These are phyloP conservation scores for California macrophylla DNA, from an alignment of 441 rosid species.

Conservation along the genomic window DNA sequence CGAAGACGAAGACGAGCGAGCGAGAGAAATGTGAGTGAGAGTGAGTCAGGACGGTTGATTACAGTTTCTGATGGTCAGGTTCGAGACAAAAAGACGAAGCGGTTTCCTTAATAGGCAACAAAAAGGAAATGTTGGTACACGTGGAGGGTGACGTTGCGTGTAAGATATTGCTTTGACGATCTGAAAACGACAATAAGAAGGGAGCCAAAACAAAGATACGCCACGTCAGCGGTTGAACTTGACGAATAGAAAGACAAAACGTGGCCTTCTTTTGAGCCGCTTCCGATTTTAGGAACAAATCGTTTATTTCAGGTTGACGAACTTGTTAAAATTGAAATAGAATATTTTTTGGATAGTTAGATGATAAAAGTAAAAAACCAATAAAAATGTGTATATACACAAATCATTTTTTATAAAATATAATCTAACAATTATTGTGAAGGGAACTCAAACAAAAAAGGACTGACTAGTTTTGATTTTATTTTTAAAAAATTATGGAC, in stretches of 20 bases:
- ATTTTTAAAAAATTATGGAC: too few relatives aligned
- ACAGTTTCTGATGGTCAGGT: constrained; percentile 13
- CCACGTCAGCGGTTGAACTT: not conserved
- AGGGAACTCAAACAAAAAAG: too few relatives aligned
- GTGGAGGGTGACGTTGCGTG: constrained; percentile 22
- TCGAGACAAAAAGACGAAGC: constrained; percentile 8
- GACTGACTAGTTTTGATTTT: too few relatives aligned
- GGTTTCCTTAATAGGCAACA: constrained; percentile 7
- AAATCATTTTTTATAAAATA: too few relatives aligned
- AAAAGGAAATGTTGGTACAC: constrained; percentile 16
- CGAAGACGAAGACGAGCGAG: constrained; percentile 13
- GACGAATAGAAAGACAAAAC: not conserved
- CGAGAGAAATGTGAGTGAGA: not conserved
- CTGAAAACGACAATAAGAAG: constrained; percentile 1
- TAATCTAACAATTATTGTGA: too few relatives aligned
- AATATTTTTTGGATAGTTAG: too few relatives aligned
- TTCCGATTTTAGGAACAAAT: too few relatives aligned
- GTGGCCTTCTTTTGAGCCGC: too few relatives aligned
- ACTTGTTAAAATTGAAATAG: too few relatives aligned
- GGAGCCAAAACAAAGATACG: not conserved
- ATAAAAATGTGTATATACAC: too few relatives aligned
- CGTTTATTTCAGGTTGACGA: too few relatives aligned
- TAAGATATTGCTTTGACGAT: constrained; percentile 13
- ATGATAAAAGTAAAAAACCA: too few relatives aligned
- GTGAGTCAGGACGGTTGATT: constrained; percentile 22